Evolutionary conservation across 306 rosid species (phyloP).

Genomic region (Quercus dentata): DNA sequence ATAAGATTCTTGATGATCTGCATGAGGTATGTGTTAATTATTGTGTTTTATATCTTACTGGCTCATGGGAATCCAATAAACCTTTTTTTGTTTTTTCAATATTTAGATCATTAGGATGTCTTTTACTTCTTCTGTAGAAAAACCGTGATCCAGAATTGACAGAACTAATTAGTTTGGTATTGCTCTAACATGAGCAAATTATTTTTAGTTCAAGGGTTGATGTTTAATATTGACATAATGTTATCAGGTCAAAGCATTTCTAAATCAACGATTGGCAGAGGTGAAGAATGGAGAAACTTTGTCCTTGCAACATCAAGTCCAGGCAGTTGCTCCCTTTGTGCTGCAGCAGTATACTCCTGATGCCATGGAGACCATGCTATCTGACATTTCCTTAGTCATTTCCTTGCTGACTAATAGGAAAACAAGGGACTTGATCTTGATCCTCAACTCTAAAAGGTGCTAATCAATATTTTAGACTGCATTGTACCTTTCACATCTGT

Average conservation of each 20-base stretch:
- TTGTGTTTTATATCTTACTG: not conserved
- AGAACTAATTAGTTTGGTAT: constrained; percentile 11
- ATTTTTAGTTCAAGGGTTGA: constrained; percentile 7
- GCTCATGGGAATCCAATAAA: not conserved
- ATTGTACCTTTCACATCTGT: not conserved
- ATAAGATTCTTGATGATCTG: constrained; percentile 87
- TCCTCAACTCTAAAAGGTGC: constrained; percentile 92
- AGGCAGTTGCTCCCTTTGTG: constrained; percentile 82
- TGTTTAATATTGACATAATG: constrained; percentile 18
- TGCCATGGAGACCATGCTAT: constrained; percentile 66
- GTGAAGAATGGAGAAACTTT: constrained; percentile 70
- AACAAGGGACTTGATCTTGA: constrained; percentile 88
- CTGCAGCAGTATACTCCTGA: constrained; percentile 80
- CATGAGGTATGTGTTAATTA: constrained; percentile 55
- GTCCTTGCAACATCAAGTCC: constrained; percentile 91
- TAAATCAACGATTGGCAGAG: constrained; percentile 74
- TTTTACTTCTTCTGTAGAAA: constrained; percentile 1
- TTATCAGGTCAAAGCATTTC: constrained; percentile 74
- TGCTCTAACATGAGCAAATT: constrained; percentile 2
- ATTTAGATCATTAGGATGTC: not conserved
- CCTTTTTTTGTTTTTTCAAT: not conserved
- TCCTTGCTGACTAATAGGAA: constrained; percentile 77
- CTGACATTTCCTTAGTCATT: constrained; percentile 69
- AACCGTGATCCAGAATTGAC: constrained; percentile 9
- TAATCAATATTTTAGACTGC: constrained; percentile 8